Conservation (phyloP, 345 rosid genomes). For the Durio zibethinus region DNA sequence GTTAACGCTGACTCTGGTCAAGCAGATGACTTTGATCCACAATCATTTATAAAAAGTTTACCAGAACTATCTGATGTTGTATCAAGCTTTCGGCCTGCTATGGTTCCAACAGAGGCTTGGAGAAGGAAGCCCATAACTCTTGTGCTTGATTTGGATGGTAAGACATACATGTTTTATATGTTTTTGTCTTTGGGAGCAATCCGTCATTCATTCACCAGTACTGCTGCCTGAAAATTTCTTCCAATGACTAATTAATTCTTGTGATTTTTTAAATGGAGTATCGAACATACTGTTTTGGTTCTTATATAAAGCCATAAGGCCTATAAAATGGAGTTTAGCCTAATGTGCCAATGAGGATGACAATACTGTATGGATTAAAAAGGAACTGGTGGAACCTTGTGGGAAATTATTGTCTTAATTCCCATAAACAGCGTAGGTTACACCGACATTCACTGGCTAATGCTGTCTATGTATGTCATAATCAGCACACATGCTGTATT, state of each 20-base stretch:
- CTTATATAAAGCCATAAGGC: background rate
- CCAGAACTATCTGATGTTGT: slow-evolving; percentile 81
- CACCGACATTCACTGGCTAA: background rate
- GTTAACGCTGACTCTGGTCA: slow-evolving; percentile 46
- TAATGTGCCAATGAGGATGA: background rate
- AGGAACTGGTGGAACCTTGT: background rate
- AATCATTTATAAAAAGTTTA: slow-evolving; percentile 60
- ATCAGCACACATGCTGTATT: background rate
- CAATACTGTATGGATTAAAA: background rate
- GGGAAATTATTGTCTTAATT: background rate
- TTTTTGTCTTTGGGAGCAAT: background rate
- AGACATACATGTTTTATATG: background rate
- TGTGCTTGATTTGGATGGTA: slow-evolving; percentile 97
- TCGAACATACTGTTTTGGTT: background rate
- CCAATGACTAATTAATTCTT: background rate
- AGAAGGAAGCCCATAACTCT: slow-evolving; percentile 65
- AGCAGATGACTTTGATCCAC: slow-evolving; percentile 77
- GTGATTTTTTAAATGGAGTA: background rate
- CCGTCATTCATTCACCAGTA: background rate
- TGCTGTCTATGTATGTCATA: background rate
- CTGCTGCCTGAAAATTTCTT: background rate
- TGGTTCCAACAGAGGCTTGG: slow-evolving; percentile 38
- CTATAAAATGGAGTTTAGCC: background rate
- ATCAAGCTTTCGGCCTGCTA: slow-evolving; percentile 46
- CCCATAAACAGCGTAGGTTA: background rate